phyloP scores from a whole-genome alignment of 2,329 filamentous ascomycete genomes.

The Pyrenophora seminiperda region DNA sequence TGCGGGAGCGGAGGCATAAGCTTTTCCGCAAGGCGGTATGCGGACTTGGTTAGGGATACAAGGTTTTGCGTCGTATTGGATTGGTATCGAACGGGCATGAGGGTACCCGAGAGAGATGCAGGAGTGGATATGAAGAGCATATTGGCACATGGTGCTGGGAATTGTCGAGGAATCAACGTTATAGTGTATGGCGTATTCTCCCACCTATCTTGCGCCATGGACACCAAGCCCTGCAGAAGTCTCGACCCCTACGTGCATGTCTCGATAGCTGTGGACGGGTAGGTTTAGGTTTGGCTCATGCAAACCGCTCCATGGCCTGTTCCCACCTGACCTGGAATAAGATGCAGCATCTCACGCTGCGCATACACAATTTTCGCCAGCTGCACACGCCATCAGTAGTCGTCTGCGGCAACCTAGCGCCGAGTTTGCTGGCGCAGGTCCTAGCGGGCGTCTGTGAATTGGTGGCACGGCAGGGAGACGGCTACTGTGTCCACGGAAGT shows the following conservation, averaged over 20 bases:
- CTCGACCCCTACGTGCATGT: neutral
- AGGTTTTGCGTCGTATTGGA: slow-evolving; percentile 4
- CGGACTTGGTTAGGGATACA: slow-evolving; percentile 1
- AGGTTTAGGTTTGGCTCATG: too few relatives aligned
- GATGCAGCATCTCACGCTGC: neutral
- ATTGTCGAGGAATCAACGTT: slow-evolving; percentile 1
- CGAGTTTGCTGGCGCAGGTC: slow-evolving; percentile 14
- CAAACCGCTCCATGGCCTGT: too few relatives aligned
- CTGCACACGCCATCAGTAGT: slow-evolving; percentile 16
- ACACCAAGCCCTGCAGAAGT: neutral
- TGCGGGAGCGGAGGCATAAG: slow-evolving; percentile 12
- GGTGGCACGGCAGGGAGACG: slow-evolving; percentile 30
- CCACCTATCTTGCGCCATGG: neutral
- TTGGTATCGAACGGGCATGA: slow-evolving; percentile 2
- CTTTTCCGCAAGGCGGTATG: slow-evolving; percentile 10
- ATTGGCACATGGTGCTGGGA: neutral
- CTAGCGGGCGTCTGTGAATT: slow-evolving; percentile 11
- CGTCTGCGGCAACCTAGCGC: slow-evolving; percentile 9
- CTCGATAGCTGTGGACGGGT: neutral
- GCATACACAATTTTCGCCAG: slow-evolving; percentile 4
- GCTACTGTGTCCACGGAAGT: slow-evolving; percentile 17
- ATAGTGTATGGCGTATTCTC: neutral
- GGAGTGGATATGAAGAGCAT: neutral
- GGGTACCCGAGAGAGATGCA: neutral
- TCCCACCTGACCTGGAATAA: neutral